These are phyloP conservation scores for Turritis glabra DNA, from an alignment of 345 rosid genomes.

Conservation along the genomic window DNA sequence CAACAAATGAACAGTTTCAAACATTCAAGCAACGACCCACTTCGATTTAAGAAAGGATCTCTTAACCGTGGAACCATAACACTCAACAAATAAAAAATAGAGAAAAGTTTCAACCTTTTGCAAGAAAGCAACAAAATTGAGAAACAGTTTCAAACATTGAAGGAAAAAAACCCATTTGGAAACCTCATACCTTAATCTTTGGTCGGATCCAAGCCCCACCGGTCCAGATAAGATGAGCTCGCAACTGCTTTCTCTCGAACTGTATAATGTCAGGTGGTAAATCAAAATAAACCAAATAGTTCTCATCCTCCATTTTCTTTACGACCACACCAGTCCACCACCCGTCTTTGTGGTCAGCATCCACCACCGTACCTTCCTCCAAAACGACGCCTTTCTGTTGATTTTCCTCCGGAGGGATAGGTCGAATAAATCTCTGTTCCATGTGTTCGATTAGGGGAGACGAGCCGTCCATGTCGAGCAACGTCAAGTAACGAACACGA, in stretches of 20 bases:
- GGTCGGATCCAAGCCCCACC: conserved; percentile 50
- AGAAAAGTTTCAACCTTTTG: conserved; percentile 3
- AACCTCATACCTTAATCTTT: conserved; percentile 20
- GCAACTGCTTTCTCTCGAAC: conserved; percentile 47
- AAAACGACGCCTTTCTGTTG: conserved; percentile 17
- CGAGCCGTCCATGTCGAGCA: conserved; percentile 43
- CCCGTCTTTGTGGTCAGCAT: conserved; percentile 46
- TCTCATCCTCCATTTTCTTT: conserved; percentile 42
- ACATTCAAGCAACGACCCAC: too few species aligned
- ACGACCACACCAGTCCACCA: conserved; percentile 64
- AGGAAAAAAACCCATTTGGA: neutral
- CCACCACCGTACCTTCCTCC: conserved; percentile 43
- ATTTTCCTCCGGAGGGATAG: conserved; percentile 43
- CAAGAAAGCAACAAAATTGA: neutral
- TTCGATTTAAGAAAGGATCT: neutral
- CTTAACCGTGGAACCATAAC: neutral
- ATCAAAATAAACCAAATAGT: conserved; percentile 51
- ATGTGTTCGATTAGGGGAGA: conserved; percentile 38
- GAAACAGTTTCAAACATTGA: neutral
- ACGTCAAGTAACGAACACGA: conserved; percentile 43
- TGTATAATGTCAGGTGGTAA: conserved; percentile 52
- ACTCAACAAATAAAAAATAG: neutral
- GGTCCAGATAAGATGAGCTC: conserved; percentile 52
- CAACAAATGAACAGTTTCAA: too few species aligned
- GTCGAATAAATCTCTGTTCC: conserved; percentile 48